Base-by-base conservation (phyloP, 345 rosid genomes). In the Hibiscus mutabilis region DNA sequence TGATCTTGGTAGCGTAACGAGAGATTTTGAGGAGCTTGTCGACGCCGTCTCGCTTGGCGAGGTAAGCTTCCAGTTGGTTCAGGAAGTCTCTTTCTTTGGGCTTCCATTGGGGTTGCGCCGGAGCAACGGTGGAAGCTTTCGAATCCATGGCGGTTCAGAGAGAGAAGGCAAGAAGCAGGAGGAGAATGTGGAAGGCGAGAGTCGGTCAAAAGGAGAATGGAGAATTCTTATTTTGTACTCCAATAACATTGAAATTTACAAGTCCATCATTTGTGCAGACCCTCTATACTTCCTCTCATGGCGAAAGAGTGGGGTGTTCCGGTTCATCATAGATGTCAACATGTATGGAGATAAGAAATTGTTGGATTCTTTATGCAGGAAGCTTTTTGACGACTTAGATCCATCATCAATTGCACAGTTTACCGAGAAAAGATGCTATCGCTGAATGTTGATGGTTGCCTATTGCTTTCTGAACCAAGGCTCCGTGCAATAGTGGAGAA, bases 11-110 rank as follows among this genome's bases (percentile, higher is more conserved):
- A 7, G 95, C 90, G 88, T 91, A 88, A 44, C 97, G 86, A 25
- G 95, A 88, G 81, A 94, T 91, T 79, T 94, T 94, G 29, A 91
- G 84, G 74, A 90, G 91, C 75, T 94, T 94, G 86, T 91, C 97
- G 4, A 91, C 97, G 22, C 97, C 98, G 59, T 93, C 96, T 49
- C 98, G 85, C 62, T 82, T 87, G 3, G 92, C 79, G 7, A 91
- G 88, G 79, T 91, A 94, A 58, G 77, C 84, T 77, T 94, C 98
- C 33, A 94, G 87, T 67, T 84, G 93, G 60, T 77, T 89, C 40
- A 86, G 73, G 61, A 91, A 85, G 74, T 86, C 91, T 67, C 85
- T 75, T 25, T 83, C 75, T 49, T 44, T 64, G 1, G 79, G 60
- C 12, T 75, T 68, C 4, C 79, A 58, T 19, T 63, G 72, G 9